A percentile compares a stretch with the other conserved stretches of the same genome.
Conservation (phyloP, 257 asterid species). For the Ballota nigra region DNA sequence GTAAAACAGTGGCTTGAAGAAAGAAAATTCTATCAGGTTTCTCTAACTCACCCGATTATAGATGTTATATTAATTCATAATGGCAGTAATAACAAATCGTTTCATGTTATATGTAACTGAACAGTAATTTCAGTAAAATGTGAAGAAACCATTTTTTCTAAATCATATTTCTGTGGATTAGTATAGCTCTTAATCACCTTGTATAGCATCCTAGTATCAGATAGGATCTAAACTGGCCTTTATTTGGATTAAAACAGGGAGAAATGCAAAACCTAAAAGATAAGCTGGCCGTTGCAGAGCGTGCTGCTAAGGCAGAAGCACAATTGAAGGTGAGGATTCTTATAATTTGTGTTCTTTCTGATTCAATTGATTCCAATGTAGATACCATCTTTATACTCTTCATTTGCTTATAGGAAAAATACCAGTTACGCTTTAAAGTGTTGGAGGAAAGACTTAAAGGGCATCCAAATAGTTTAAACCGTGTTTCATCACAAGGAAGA, state of each 20-base stretch:
- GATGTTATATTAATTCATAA: slow-evolving; percentile 1
- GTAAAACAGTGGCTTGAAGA: slow-evolving; percentile 99
- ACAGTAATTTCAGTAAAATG: not conserved
- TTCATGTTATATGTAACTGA: slow-evolving; percentile 13
- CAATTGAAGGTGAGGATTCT: slow-evolving; percentile 61
- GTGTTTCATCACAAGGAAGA: slow-evolving; percentile 45
- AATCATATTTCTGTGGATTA: not conserved
- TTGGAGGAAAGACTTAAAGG: slow-evolving; percentile 77
- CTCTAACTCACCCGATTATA: slow-evolving; percentile 16
- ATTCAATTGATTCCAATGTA: slow-evolving; percentile 14
- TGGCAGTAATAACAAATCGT: not conserved
- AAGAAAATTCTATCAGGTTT: slow-evolving; percentile 83
- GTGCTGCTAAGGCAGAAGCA: slow-evolving; percentile 86
- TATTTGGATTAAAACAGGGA: slow-evolving; percentile 38
- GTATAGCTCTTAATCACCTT: not conserved
- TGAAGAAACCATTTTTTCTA: too few relatives aligned
- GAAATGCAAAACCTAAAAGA: slow-evolving; percentile 83
- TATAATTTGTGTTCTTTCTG: not conserved
- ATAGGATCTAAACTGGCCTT: slow-evolving; percentile 11
- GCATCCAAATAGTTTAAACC: slow-evolving; percentile 41
- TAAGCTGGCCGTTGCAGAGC: slow-evolving; percentile 72
- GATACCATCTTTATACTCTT: slow-evolving; percentile 15
- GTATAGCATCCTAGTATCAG: not conserved
- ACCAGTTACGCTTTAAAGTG: slow-evolving; percentile 77
- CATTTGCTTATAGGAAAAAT: slow-evolving; percentile 63